Evolutionary conservation across 345 rosid species (phyloP).

Genomic region (Combretum micranthum): DNA sequence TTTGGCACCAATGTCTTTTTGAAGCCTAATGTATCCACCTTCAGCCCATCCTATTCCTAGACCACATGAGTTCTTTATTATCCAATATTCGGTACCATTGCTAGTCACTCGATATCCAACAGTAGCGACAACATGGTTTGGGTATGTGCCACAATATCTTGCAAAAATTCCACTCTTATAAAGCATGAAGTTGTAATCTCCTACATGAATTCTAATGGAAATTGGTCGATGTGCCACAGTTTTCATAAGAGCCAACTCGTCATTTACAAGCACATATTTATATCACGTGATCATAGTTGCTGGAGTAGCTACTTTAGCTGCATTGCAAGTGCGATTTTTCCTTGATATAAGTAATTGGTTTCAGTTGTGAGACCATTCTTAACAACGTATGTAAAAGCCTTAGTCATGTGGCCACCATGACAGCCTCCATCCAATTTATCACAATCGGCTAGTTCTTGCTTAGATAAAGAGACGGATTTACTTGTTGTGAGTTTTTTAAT

Average conservation of each 20-base stretch:
- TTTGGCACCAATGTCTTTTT: constrained; percentile 24
- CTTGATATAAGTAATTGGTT: constrained; percentile 32
- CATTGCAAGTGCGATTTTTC: constrained; percentile 25
- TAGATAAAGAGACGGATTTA: constrained; percentile 40
- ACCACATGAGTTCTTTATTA: constrained; percentile 68
- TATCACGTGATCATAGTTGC: constrained; percentile 30
- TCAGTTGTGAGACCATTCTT: constrained; percentile 44
- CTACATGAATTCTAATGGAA: constrained; percentile 30
- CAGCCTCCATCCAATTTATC: constrained; percentile 30
- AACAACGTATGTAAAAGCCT: constrained; percentile 34
- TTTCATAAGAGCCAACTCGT: constrained; percentile 34
- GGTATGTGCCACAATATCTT: constrained; percentile 24
- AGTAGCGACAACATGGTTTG: constrained; percentile 38
- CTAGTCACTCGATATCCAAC: constrained; percentile 46
- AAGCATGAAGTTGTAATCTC: constrained; percentile 21
- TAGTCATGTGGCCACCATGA: constrained; percentile 26
- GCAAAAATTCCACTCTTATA: constrained; percentile 38
- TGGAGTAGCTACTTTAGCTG: constrained; percentile 2
- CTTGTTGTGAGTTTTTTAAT: constrained; percentile 30
- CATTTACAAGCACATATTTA: constrained; percentile 29
- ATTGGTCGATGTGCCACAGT: constrained; percentile 57
- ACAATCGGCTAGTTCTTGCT: constrained; percentile 52
- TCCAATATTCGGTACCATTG: constrained; percentile 44
- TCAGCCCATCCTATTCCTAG: constrained; percentile 39
- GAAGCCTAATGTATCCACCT: constrained; percentile 42